Conservation (phyloP, 1,284 basidiomycete genomes). For the Tilletia walkeri region DNA sequence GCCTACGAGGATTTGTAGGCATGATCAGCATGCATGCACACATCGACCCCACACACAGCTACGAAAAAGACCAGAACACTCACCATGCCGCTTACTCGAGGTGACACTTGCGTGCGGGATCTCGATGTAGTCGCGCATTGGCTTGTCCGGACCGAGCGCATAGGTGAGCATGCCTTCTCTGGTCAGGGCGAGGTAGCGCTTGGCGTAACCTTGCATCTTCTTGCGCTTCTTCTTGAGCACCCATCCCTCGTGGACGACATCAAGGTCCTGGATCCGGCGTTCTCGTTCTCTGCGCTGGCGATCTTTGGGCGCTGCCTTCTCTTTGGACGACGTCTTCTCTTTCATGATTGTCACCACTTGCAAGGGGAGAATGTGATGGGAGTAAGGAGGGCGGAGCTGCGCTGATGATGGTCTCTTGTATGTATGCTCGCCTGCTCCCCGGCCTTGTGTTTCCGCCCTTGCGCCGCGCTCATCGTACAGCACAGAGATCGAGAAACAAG, state of each 20-base stretch:
- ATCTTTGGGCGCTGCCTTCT: slow-evolving; percentile 14
- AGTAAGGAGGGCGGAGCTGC: not conserved
- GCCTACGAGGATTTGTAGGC: slow-evolving; percentile 24
- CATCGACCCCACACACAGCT: not conserved
- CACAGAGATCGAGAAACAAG: too few species aligned
- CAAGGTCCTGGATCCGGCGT: slow-evolving; percentile 34
- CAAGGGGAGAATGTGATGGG: not conserved
- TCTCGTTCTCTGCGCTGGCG: slow-evolving; percentile 29
- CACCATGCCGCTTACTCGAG: slow-evolving; percentile 44
- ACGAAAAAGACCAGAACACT: not conserved
- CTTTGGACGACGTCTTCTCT: not conserved
- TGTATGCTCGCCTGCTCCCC: too few species aligned
- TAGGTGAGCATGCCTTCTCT: slow-evolving; percentile 50
- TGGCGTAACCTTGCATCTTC: slow-evolving; percentile 56
- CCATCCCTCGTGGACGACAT: slow-evolving; percentile 49
- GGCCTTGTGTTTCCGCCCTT: too few species aligned
- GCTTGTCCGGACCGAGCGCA: slow-evolving; percentile 43
- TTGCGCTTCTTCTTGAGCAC: slow-evolving; percentile 56
- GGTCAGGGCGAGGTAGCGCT: slow-evolving; percentile 51
- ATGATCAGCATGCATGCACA: not conserved
- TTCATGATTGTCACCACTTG: not conserved
- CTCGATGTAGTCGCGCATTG: slow-evolving; percentile 48
- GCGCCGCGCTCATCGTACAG: too few species aligned
- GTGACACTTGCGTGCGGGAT: slow-evolving; percentile 53
- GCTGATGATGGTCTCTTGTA: too few species aligned